These are phyloP conservation scores for Haplosporangium sp. DNA, from an alignment of 371 early-diverging fungal species.

Conservation along the genomic window DNA sequence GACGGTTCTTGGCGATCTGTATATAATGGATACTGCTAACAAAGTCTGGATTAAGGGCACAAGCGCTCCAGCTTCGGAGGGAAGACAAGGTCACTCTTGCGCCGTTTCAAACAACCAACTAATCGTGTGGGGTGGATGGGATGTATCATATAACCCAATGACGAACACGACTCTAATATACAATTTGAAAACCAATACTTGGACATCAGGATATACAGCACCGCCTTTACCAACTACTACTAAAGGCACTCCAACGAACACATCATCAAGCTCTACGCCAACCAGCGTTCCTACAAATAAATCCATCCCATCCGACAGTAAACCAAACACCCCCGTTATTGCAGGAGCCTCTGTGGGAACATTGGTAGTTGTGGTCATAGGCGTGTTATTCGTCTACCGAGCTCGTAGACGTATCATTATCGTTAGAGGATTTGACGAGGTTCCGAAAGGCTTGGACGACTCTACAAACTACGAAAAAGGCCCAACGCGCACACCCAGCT, in stretches of 20 bases:
- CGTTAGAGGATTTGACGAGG: background rate
- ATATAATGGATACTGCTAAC: no score
- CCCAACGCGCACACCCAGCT: no score
- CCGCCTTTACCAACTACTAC: background rate
- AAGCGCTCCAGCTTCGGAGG: background rate
- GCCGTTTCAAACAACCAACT: slow-evolving; percentile 2
- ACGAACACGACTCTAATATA: background rate
- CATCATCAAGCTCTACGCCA: background rate
- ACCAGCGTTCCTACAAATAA: background rate
- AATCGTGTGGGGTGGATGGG: slow-evolving; percentile 10
- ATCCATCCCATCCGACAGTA: background rate
- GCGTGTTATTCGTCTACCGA: background rate
- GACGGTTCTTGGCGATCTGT: background rate
- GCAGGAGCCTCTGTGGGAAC: background rate
- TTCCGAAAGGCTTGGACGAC: background rate
- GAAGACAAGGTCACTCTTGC: background rate
- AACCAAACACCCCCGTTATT: background rate
- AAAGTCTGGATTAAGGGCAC: background rate
- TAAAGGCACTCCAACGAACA: background rate
- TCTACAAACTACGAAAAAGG: background rate
- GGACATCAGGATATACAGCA: background rate
- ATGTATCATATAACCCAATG: background rate
- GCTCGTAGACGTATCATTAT: background rate
- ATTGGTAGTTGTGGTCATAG: background rate
- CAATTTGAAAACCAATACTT: background rate